Evolutionary conservation across 257 asterid genomes (phyloP).

Genomic region (Penstemon davidsonii): DNA sequence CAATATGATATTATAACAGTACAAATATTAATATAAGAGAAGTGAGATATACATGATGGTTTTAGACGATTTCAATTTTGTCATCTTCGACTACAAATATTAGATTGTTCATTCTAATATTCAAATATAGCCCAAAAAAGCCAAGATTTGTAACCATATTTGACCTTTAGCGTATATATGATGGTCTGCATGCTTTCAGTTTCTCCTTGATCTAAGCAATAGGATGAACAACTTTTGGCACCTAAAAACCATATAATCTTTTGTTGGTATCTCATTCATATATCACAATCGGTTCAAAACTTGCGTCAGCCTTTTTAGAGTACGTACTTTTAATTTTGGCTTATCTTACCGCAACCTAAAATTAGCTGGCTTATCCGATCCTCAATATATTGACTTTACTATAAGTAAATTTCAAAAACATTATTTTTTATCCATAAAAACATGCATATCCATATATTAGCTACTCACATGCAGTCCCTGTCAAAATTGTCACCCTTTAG

Average conservation of each 20-base stretch:
- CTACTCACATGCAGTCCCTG: too few relatives aligned
- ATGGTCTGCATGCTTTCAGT: not conserved
- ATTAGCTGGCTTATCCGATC: not conserved
- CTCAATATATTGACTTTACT: not conserved
- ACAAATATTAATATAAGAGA: too few relatives aligned
- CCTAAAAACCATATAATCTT: not conserved
- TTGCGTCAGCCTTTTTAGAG: not conserved
- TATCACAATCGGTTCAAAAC: not conserved
- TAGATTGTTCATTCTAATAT: too few relatives aligned
- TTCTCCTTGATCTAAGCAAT: not conserved
- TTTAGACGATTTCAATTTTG: not conserved
- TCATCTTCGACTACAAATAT: not conserved
- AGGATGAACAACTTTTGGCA: not conserved
- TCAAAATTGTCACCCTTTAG: too few relatives aligned
- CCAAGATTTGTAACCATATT: not conserved
- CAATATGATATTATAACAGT: too few relatives aligned
- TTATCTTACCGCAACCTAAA: not conserved
- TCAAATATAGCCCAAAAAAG: not conserved
- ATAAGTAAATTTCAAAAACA: too few relatives aligned
- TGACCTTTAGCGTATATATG: not conserved
- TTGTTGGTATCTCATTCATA: not conserved
- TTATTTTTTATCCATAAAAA: too few relatives aligned
- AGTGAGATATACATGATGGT: too few relatives aligned
- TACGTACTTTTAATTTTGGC: not conserved
- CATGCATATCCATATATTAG: too few relatives aligned